Conservation (phyloP, 116 monocot genomes). For the Posidonia oceanica region DNA sequence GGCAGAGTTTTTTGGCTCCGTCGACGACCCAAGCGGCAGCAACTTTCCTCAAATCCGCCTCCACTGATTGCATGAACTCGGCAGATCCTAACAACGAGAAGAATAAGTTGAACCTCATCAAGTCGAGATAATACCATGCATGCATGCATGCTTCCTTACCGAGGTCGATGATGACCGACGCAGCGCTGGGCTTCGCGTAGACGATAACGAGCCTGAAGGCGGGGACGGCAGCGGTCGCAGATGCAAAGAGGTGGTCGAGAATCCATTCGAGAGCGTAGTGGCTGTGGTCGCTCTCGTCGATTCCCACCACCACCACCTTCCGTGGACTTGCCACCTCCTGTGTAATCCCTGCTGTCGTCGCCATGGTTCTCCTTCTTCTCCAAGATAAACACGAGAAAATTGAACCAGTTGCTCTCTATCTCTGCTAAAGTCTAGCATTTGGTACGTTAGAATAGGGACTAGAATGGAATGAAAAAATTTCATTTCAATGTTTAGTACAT, state of each 20-base stretch:
- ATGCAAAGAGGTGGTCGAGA: conserved; percentile 40
- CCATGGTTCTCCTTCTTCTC: no score
- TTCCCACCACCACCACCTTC: conserved; percentile 52
- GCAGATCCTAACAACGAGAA: conserved; percentile 20
- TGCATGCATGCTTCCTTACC: not conserved
- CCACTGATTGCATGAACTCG: conserved; percentile 51
- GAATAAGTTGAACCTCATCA: not conserved
- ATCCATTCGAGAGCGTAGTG: conserved; percentile 69
- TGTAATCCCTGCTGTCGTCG: not conserved
- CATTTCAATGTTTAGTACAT: no score
- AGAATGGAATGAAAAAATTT: no score
- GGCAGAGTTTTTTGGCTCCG: conserved; percentile 40
- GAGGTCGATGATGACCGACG: conserved; percentile 12
- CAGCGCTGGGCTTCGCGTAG: conserved; percentile 32
- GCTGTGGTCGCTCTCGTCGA: conserved; percentile 82
- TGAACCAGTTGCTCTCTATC: no score
- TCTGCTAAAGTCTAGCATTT: no score
- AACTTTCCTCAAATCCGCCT: conserved; percentile 42
- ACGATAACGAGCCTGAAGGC: conserved; percentile 39
- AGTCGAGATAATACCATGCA: not conserved
- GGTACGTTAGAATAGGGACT: no score
- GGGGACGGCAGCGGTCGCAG: conserved; percentile 6
- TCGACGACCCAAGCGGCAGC: conserved; percentile 33
- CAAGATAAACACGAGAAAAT: no score
- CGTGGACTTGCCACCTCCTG: not conserved